Evolutionary conservation across 2,329 filamentous ascomycete species (phyloP), one percentile per base, ranked within the genome.

Genomic region (Ophiognomonia clavigignenti-juglandacearum): DNA sequence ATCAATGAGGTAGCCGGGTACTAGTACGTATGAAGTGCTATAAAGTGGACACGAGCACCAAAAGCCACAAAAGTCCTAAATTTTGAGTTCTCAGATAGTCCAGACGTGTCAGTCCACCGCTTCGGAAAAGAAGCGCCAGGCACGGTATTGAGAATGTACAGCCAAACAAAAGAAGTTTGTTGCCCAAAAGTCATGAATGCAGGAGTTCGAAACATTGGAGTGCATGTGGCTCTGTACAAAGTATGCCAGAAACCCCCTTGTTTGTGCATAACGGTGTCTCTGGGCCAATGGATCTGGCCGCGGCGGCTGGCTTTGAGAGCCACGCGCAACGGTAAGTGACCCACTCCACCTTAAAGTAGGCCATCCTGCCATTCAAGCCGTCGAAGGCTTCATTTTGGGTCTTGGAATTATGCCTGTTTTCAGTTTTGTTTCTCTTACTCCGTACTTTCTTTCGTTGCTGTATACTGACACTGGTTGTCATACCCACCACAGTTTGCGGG

Each of bases 401-500:
- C 29, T 31, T 5, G 29, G 29, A n/a, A 31, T 5, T 4, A 31
- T n/a, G n/a, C n/a, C n/a, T n/a, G n/a, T n/a, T n/a, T n/a, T n/a
- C n/a, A n/a, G n/a, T n/a, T n/a, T n/a, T 16, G 14, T 34, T n/a
- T 27, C 16, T 18, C n/a, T 13, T 18, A 8, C 9, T 43, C 20
- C 18, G 16, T 34, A 6, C 20, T 36, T 24, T 16, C 5, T 4
- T 35, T 35, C 20, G 14, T 23, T 2, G 14, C 16, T 34, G 14
- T 16, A 16, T 34, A 9, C 31, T 34, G 9, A 16, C 14, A 9
- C 14, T 34, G 16, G n/a, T 34, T 9, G n/a, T n/a, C 14, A 34
- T 4, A 16, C n/a, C 31, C 14, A 16, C 29, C 40, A 22, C 23
- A 37, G 38, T 43, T 51, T 48, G 48, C 48, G 19, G 48, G 48